A percentile compares a stretch with the other conserved stretches of the same genome.
These are phyloP conservation scores for Epichloe scottii DNA, from an alignment of 2,329 filamentous ascomycete species.

Conservation along the genomic window DNA sequence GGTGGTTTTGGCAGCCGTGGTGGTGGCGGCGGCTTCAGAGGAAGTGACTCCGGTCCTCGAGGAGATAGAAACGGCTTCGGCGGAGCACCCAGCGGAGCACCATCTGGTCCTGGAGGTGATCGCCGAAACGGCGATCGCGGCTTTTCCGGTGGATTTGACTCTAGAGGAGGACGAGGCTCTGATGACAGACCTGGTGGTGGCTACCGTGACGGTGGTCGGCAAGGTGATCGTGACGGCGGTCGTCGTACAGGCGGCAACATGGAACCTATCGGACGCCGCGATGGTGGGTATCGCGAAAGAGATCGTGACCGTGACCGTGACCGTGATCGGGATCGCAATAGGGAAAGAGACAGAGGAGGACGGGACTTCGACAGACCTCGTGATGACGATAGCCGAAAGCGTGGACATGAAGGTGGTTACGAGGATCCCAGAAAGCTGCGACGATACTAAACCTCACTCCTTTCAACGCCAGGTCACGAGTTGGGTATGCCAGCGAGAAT, in stretches of 20 bases:
- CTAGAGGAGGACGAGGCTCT: slow-evolving; percentile 41
- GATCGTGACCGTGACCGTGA: slow-evolving; percentile 43
- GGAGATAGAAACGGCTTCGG: slow-evolving; percentile 33
- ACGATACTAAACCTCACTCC: slow-evolving; percentile 37
- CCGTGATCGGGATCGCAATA: slow-evolving; percentile 26
- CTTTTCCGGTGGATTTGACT: slow-evolving; percentile 38
- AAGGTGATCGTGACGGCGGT: slow-evolving; percentile 17
- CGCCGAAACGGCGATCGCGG: slow-evolving; percentile 29
- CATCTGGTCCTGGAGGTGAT: slow-evolving; percentile 44
- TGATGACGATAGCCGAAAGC: slow-evolving; percentile 50
- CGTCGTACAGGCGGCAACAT: slow-evolving; percentile 64
- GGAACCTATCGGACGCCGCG: slow-evolving; percentile 63
- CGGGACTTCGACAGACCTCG: slow-evolving; percentile 39
- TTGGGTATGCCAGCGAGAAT: neutral
- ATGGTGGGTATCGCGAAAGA: slow-evolving; percentile 39
- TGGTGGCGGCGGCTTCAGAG: slow-evolving; percentile 41
- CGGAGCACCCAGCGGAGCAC: slow-evolving; percentile 41
- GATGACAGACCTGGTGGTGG: slow-evolving; percentile 42
- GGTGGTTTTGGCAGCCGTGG: slow-evolving; percentile 35
- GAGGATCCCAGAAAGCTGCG: slow-evolving; percentile 63
- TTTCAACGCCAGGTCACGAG: neutral
- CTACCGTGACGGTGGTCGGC: slow-evolving; percentile 29
- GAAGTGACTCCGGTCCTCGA: slow-evolving; percentile 24
- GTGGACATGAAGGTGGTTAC: slow-evolving; percentile 65
- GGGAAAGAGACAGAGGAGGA: slow-evolving; percentile 15